Conservation (phyloP, 1,139 yeast species). For the Saccharomyces hybrid region DNA sequence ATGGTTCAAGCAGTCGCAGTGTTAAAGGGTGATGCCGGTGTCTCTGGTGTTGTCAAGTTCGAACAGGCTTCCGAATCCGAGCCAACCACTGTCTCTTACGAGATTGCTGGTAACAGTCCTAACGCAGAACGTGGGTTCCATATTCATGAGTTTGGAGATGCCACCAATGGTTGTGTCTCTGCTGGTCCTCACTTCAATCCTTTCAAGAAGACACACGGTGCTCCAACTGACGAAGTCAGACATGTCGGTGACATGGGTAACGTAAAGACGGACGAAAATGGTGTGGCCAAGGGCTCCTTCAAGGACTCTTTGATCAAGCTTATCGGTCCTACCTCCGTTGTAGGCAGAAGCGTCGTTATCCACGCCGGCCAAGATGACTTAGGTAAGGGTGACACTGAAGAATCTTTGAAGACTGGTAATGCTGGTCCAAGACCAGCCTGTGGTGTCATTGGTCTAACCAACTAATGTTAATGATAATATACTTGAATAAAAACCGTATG, state of each 20-base stretch:
- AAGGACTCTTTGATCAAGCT: conserved; percentile 71
- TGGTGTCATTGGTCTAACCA: conserved; percentile 88
- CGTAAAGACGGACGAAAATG: conserved; percentile 74
- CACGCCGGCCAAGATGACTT: conserved; percentile 94
- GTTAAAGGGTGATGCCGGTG: conserved; percentile 88
- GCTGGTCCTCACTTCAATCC: conserved; percentile 99
- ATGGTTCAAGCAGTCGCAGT: conserved; percentile 67
- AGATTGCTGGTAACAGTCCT: conserved; percentile 79
- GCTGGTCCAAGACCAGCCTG: conserved; percentile 99
- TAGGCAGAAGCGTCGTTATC: conserved; percentile 94
- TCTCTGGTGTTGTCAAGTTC: conserved; percentile 76
- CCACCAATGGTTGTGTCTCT: conserved; percentile 97
- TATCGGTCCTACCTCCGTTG: conserved; percentile 74
- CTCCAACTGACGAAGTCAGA: conserved; percentile 81
- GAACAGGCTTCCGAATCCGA: conserved; percentile 73
- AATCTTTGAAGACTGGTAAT: conserved; percentile 94
- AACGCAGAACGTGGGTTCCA: conserved; percentile 95
- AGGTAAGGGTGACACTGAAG: conserved; percentile 93
- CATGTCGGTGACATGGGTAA: conserved; percentile 98
- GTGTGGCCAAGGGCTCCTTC: conserved; percentile 84
- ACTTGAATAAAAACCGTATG: conserved; percentile 2
- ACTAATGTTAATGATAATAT: conserved; percentile 24
- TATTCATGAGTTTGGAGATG: conserved; percentile 96
- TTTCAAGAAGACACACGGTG: conserved; percentile 83
- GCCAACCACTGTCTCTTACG: conserved; percentile 82